Base-by-base conservation (phyloP, 257 asterid species). In the Ligustrum vulgare region DNA sequence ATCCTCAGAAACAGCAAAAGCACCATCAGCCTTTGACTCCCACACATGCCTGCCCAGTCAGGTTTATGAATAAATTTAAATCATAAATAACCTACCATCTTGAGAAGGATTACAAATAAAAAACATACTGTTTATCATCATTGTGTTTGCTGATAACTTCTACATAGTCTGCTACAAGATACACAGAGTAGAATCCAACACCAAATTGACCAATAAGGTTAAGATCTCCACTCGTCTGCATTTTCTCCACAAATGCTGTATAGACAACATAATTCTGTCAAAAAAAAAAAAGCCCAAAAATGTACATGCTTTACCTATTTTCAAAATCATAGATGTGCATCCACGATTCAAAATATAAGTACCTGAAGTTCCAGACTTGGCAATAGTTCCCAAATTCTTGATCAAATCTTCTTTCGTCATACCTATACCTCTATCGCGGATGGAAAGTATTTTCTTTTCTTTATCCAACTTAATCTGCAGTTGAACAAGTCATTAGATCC, bases 281-380 rank as follows among this genome's bases (percentile, higher is more conserved):
- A 32, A 56, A 43, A 34, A 20, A n/a, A n/a, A n/a, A n/a, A n/a
- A n/a, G n/a, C 70, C 4, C 22, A 35, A 18, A 62, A 54, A 8
- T 25, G 16, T n/a, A 72, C 36, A 64, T 68, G 65, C 47, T 39
- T 58, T 34, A 76, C 20, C 25, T 22, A 28, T 43, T 35, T 32
- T n/a, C 49, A 13, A 37, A 67, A 78, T 47, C 25, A 72, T 63
- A 58, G 16, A 51, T 45, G 25, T 7, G 41, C 37, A 45, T 45
- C 54, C 22, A 31, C 71, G 76, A 23, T 20, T 69, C 23, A 35
- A 35, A 51, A 43, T 1, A 33, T n/a, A 72, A 18, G 33, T 80
- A 94, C 98, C 97, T 88, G 97, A 94, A 73, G 99, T 94, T 84
- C 99, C 96, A 74, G 99, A 94, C 65, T 94, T 94, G 32, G 99